Base-by-base conservation (phyloP, 2,329 filamentous ascomycete species). In the Cryphonectria japonica region DNA sequence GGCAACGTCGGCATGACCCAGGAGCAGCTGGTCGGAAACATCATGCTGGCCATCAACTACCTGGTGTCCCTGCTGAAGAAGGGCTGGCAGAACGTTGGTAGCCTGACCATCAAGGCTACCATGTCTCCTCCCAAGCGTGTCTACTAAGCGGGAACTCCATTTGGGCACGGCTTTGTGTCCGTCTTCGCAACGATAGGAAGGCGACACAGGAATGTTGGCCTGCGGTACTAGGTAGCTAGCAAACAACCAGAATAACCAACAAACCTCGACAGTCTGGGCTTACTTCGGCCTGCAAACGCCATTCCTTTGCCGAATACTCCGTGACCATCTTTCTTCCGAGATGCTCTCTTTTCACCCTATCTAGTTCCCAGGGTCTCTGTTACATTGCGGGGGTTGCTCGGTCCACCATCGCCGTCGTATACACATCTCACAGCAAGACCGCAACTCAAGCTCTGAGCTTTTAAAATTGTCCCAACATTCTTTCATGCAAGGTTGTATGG, bases 31-130 rank as follows among this genome's bases (percentile, higher is more conserved):
- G 92, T 99, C 78, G 93, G 90, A 83, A 99, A 99, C 92, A 95
- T 98, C 87, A 99, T 99, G 96, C 87, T 99, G 88, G 90, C 95
- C 86, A 98, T 99, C 92, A 99, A 99, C 93, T 99, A 99, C 91
- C 92, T 99, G 77, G 95, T 99, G 84, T 98, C 94, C 76, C 90
- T 99, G 79, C 89, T 99, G 84, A 99, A 99, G 94, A 99, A 99
- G 93, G 96, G 96, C 84, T 99, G 96, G 96, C 96, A 99, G 91
- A 99, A 99, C 91, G 96, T 99, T 82, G 96, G 96, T 84, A 96
- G 93, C 90, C 91, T 99, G 88, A 97, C 95, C 84, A 96, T 99
- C 91, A 99, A 99, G 93, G 96, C 96, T 87, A 93, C 93, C 88
- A 99, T 99, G 96, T 97, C 94, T 85, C 96, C 96, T 78, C 96